phyloP scores from a whole-genome alignment of 306 rosid genomes.

The Styphnolobium japonicum region DNA sequence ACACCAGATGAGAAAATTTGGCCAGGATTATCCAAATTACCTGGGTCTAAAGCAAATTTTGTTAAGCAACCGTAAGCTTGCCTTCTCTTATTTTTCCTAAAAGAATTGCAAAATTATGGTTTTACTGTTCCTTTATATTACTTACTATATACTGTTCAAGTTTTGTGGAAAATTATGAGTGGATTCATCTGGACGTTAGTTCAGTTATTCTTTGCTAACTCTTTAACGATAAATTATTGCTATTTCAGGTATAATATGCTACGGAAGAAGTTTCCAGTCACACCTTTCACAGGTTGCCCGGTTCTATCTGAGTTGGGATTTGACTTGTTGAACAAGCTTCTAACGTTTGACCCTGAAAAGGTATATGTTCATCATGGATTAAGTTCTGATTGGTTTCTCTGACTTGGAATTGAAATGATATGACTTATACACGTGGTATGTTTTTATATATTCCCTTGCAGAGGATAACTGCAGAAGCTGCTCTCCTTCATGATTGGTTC shows the following conservation, averaged over 20 bases:
- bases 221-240: background rate
- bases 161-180: background rate
- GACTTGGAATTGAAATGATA: background rate
- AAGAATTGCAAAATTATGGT: background rate
- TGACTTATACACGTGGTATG: background rate
- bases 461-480: conserved; percentile 83
- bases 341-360: conserved; percentile 68
- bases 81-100: background rate
- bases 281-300: conserved; percentile 79
- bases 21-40: conserved; percentile 81
- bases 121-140: background rate
- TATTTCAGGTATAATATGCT: conserved; percentile 60
- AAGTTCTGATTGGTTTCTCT: background rate
- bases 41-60: conserved; percentile 64
- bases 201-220: background rate
- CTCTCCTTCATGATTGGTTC: conserved; percentile 90
- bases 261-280: conserved; percentile 78
- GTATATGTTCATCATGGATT: conserved; percentile 33
- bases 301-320: conserved; percentile 81
- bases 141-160: background rate
- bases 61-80: conserved; percentile 69
- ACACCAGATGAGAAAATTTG: conserved; percentile 75
- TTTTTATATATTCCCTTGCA: conserved; percentile 30
- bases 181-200: background rate
- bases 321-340: conserved; percentile 76